These are phyloP conservation scores for Boletellus emodensis DNA, from an alignment of 768 basidiomycete genomes.

Conservation along the genomic window DNA sequence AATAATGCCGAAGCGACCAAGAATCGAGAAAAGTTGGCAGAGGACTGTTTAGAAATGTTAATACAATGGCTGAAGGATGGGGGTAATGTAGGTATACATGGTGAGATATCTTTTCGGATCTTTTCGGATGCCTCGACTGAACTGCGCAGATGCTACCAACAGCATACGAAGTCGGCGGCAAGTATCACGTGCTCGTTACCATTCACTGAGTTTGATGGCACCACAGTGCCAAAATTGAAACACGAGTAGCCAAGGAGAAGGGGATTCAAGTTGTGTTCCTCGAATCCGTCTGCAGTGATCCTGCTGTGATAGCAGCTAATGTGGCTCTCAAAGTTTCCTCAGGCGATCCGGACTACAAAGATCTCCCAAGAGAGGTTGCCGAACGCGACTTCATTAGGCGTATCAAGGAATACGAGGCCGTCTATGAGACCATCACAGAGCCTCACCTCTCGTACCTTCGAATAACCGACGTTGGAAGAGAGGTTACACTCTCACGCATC, in stretches of 20 bases:
- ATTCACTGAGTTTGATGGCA: constrained; percentile 1
- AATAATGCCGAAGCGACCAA: constrained; percentile 73
- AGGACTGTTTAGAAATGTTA: constrained; percentile 90
- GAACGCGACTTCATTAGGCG: constrained; percentile 86
- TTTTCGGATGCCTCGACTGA: background rate
- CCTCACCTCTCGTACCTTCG: constrained; percentile 85
- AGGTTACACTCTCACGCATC: constrained; percentile 82
- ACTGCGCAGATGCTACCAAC: constrained; percentile 84
- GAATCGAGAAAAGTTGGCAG: constrained; percentile 77
- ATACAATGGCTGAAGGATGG: constrained; percentile 94
- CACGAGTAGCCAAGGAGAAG: constrained; percentile 80
- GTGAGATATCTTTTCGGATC: constrained; percentile 37
- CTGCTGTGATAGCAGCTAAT: constrained; percentile 90
- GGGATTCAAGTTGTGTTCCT: constrained; percentile 89
- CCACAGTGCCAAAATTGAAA: constrained; percentile 74
- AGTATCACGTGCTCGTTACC: constrained; percentile 12
- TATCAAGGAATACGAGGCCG: constrained; percentile 89
- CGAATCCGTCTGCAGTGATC: constrained; percentile 93
- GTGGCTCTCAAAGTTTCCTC: constrained; percentile 93
- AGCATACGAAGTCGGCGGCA: constrained; percentile 75
- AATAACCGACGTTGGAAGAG: constrained; percentile 90
- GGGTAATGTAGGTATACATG: constrained; percentile 97
- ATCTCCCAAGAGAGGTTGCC: constrained; percentile 79
- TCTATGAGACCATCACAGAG: constrained; percentile 94
- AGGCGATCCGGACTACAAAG: constrained; percentile 97